Percentiles rank a stretch among this genome's conserved stretches.
phyloP scores from a whole-genome alignment of 2,329 filamentous ascomycete species.

The Sporothrix humicola region DNA sequence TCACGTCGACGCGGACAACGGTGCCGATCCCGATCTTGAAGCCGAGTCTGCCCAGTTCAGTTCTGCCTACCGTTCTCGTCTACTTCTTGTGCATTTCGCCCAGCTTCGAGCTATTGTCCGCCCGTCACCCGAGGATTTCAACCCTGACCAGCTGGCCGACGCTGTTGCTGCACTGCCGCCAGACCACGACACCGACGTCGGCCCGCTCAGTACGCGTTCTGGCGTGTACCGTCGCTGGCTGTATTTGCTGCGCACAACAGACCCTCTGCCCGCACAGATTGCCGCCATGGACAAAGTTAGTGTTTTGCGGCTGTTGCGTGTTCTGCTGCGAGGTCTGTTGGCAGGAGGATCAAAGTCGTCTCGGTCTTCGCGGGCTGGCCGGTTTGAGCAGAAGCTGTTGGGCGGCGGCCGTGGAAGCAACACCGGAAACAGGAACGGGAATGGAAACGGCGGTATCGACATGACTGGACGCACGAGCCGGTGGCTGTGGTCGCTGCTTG shows the following conservation, averaged over 20 bases:
- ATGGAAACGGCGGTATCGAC: slow-evolving; percentile 55
- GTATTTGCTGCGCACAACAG: slow-evolving; percentile 55
- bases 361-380: slow-evolving; percentile 36
- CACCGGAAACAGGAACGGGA: background rate
- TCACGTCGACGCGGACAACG: slow-evolving; percentile 42
- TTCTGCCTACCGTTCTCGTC: slow-evolving; percentile 69
- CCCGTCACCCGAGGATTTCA: slow-evolving; percentile 49
- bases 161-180: slow-evolving; percentile 59
- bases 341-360: slow-evolving; percentile 47
- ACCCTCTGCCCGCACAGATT: slow-evolving; percentile 65
- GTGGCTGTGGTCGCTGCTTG: slow-evolving; percentile 87
- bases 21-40: slow-evolving; percentile 39
- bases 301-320: slow-evolving; percentile 68
- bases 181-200: slow-evolving; percentile 61
- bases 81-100: slow-evolving; percentile 66
- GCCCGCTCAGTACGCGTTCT: slow-evolving; percentile 57
- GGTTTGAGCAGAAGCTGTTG: slow-evolving; percentile 29
- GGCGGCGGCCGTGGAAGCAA: background rate
- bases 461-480: slow-evolving; percentile 71
- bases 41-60: slow-evolving; percentile 51
- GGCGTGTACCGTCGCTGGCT: slow-evolving; percentile 60
- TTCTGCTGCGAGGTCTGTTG: slow-evolving; percentile 69
- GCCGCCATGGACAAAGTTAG: slow-evolving; percentile 70
- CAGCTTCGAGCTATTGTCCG: slow-evolving; percentile 68
- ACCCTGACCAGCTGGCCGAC: slow-evolving; percentile 44